Base-by-base conservation (phyloP, 495 filamentous ascomycete genomes). In the Hyphodiscus hymeniophilus region DNA sequence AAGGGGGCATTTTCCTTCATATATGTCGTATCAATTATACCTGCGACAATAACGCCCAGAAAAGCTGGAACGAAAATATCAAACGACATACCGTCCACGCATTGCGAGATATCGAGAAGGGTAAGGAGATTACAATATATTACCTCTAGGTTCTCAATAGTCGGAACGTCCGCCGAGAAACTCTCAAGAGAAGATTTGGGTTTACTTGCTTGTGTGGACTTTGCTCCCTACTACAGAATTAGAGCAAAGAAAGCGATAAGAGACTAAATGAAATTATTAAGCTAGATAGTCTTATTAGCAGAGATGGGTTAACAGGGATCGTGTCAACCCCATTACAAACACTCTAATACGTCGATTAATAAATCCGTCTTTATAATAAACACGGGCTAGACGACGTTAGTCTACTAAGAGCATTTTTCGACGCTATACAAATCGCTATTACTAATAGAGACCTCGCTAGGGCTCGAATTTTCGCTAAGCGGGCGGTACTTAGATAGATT, bases 11-110 rank as follows among this genome's bases (percentile, higher is more conserved):
- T 20, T 67, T 67, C 51, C 51, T 54, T 8, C 49, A 61, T 7
- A 55, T 60, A 32, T 65, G 46, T 33, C 62, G 60, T 23, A 60
- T 68, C 51, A 68, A 68, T 54, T 63, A 68, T 38, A 48, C 62
- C 21, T 68, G 64, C 40, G 39, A 56, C n/a, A 48, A 59, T 43
- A 66, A 66, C 48, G 56, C 61, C 21, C 52, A 59, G 44, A 64
- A 63, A 1, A 54, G 10, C 16, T 68, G 65, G 65, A 68, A 68
- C 36, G 38, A 55, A 20, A 54, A 52, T 8, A 51, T 66, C 49
- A 42, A 51, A 10, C 50, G 45, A 21, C 53, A 47, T 26, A 68
- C 62, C 7, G 44, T 66, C 35, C 63, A 66, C 54, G 64, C 64
- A 20, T 10, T 64, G 6, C 46, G 47, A 28, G 55, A 64, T 20